phyloP scores from a whole-genome alignment of 1,284 basidiomycete genomes.

The Austropuccinia psidii region DNA sequence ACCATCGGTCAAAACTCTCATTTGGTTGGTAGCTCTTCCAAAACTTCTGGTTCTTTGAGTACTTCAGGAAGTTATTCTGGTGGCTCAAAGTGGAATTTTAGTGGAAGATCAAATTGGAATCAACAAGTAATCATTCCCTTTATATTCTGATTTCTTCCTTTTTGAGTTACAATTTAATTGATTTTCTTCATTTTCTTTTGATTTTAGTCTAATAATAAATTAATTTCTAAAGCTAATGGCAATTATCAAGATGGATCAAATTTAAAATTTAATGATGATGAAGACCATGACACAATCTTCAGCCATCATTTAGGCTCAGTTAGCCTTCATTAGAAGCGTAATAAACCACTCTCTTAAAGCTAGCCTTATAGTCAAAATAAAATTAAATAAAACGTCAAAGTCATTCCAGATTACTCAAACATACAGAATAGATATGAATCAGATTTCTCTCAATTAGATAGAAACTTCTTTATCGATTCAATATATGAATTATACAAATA shows the following conservation, averaged over 20 bases:
- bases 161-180: neutral
- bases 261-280: neutral
- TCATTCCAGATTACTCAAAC: neutral
- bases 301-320: neutral
- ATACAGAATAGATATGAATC: constrained; percentile 1
- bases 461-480: constrained; percentile 41
- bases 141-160: neutral
- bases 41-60: neutral
- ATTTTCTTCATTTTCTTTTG: neutral
- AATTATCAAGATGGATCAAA: neutral
- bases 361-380: neutral
- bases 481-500: constrained; percentile 45
- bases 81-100: neutral
- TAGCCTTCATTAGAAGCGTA: neutral
- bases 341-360: neutral
- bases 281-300: neutral
- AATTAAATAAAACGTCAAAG: neutral
- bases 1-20: neutral
- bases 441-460: neutral
- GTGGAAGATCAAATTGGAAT: neutral
- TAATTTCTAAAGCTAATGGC: neutral
- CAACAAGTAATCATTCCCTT: neutral
- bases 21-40: too few species aligned
- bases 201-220: neutral
- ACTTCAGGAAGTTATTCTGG: neutral